A percentile compares a stretch with the other conserved stretches of the same genome.
These are phyloP conservation scores for Monosporascus ibericus DNA, from an alignment of 2,329 filamentous ascomycete genomes.

Conservation along the genomic window DNA sequence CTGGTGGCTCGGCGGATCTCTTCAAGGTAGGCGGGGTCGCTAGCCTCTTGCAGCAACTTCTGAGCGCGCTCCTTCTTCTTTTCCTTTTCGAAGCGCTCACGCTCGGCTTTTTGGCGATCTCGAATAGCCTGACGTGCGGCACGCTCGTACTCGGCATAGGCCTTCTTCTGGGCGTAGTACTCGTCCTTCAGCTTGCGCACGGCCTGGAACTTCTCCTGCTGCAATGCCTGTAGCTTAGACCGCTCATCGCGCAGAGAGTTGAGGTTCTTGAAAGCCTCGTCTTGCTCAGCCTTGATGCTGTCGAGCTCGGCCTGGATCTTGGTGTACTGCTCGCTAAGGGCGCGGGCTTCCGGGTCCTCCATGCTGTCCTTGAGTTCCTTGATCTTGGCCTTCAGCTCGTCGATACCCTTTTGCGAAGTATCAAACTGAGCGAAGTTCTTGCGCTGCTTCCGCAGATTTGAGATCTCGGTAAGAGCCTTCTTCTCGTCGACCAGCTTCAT, in stretches of 20 bases:
- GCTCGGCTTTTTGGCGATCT: slow-evolving; percentile 77
- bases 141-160: slow-evolving; percentile 76
- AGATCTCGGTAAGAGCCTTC: slow-evolving; percentile 82
- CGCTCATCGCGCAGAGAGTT: slow-evolving; percentile 80
- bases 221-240: slow-evolving; percentile 73
- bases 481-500: slow-evolving; percentile 98
- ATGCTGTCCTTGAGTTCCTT: slow-evolving; percentile 82
- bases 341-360: slow-evolving; percentile 87
- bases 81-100: slow-evolving; percentile 64
- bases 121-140: slow-evolving; percentile 70
- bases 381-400: slow-evolving; percentile 80
- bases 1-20: slow-evolving; percentile 87
- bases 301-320: slow-evolving; percentile 85
- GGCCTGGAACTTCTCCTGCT: slow-evolving; percentile 77
- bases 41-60: slow-evolving; percentile 72
- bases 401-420: slow-evolving; percentile 80
- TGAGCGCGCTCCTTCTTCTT: slow-evolving; percentile 71
- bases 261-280: slow-evolving; percentile 83
- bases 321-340: slow-evolving; percentile 79
- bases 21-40: slow-evolving; percentile 81
- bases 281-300: slow-evolving; percentile 83
- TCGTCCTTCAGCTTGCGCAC: slow-evolving; percentile 86
- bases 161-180: slow-evolving; percentile 76
- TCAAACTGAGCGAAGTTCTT: slow-evolving; percentile 88
- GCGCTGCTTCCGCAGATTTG: slow-evolving; percentile 76